Base-by-base conservation (phyloP, 1,139 yeast genomes). In the Scheffersomyces illinoinensis region DNA sequence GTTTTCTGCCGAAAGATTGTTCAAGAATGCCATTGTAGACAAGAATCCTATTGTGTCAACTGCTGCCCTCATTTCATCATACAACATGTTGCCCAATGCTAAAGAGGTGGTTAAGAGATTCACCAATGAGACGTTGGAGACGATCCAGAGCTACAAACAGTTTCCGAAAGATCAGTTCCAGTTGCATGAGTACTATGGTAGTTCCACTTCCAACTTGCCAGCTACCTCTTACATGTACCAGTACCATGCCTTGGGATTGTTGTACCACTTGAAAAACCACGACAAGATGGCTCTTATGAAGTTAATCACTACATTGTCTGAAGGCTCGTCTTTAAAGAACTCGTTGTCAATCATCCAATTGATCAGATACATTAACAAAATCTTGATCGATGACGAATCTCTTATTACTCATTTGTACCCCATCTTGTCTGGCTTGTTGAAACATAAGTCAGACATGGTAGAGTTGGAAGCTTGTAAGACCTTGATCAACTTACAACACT, bases 201-300 rank as follows among this genome's bases (percentile, higher is more conserved):
- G 74, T 61, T 76, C 84, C 57, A 79, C 83, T 55, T 71, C 83
- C 21, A 83, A 82, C 68, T 75, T 85, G 62, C 90, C 92, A 55
- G 78, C 85, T 18, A 86, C 92, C 53, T 87, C 97, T 18, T 88
- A 85, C 75, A 90, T 91, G 84, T 85, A 96, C 63, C 99, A 95
- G 78, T 95, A 93, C 77, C 99, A 95, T 75, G 98, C 99, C 4
- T 81, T 95, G 68, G 98, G 98, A 24, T 83, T 95, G 68, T 79
- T 96, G 68, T 93, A 93, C 73, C 91, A 90, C 67, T 84, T 96
- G 74, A 87, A 97, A 72, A 88, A 89, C 69, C 97, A 91, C 72
- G 99, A 95, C 74, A 89, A 90, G 69, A 93, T 95, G 96, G 97
- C 98, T 1, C 81, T 95, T 70, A 86, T 92, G 84, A 95, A 93